Evolutionary conservation across 352 stramenopile species (phyloP).

Genomic region (Pythium oligandrum): DNA sequence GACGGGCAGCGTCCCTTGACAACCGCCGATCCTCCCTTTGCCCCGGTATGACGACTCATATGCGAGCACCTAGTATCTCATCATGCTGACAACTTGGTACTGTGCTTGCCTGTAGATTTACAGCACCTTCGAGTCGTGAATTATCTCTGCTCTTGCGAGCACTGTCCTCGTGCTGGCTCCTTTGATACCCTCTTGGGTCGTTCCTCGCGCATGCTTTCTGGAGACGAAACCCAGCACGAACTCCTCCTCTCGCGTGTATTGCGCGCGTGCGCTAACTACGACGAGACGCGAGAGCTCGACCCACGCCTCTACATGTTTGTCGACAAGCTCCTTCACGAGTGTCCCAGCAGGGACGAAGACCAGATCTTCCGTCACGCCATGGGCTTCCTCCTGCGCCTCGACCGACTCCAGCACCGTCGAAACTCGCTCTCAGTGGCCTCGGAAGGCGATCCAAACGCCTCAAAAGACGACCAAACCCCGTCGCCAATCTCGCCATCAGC

Average conservation of each 20-base stretch:
- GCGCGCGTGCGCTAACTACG: conserved; percentile 59
- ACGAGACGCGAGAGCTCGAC: conserved; percentile 52
- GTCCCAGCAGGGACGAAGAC: conserved; percentile 37
- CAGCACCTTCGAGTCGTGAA: conserved; percentile 6
- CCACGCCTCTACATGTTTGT: conserved; percentile 35
- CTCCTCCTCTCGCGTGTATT: conserved; percentile 44
- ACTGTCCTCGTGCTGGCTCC: conserved; percentile 43
- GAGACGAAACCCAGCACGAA: conserved; percentile 13
- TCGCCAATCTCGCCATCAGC: neutral
- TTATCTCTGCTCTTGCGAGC: conserved; percentile 63
- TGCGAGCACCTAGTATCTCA: too few species aligned
- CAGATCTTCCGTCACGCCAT: conserved; percentile 52
- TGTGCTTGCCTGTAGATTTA: too few species aligned
- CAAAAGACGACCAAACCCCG: too few species aligned
- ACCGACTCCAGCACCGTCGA: neutral
- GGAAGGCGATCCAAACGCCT: too few species aligned
- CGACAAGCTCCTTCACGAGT: conserved; percentile 44
- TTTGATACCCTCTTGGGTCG: conserved; percentile 35
- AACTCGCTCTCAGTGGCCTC: too few species aligned
- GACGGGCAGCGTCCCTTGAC: too few species aligned
- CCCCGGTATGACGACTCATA: too few species aligned
- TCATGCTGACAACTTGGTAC: too few species aligned
- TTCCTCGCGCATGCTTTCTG: conserved; percentile 21
- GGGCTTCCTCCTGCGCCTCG: conserved; percentile 5
- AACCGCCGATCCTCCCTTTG: too few species aligned